Conservation (phyloP, 78 protist species). For the Dictyostelium firmibasis region DNA sequence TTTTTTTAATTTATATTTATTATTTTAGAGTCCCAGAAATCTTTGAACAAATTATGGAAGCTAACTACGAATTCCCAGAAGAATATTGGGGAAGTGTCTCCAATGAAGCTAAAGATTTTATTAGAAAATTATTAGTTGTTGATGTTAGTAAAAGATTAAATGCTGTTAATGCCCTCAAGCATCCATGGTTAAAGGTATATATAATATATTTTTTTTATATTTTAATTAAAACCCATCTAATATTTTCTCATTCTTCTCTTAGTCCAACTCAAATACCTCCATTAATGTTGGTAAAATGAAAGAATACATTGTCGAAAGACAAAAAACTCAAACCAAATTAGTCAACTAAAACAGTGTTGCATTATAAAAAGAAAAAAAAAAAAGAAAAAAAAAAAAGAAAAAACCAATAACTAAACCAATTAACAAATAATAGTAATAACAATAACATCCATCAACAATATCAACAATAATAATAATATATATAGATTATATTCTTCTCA, state of each 20-base stretch:
- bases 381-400: too few species aligned
- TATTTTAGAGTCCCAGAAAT: slow-evolving; percentile 52
- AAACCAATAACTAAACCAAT: too few species aligned
- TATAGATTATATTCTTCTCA: too few species aligned
- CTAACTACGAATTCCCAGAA: slow-evolving; percentile 74
- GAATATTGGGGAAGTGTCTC: slow-evolving; percentile 74
- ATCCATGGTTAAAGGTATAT: slow-evolving; percentile 77
- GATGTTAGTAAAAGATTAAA: slow-evolving; percentile 41
- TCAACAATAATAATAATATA: too few species aligned
- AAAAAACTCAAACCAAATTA: slow-evolving; percentile 27
- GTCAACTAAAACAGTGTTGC: neutral
- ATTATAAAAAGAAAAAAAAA: too few species aligned
- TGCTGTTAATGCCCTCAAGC: slow-evolving; percentile 61
- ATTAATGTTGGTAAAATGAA: neutral
- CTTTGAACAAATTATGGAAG: slow-evolving; percentile 79
- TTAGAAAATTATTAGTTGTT: slow-evolving; percentile 60
- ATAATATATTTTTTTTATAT: neutral
- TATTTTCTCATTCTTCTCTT: neutral
- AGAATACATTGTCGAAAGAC: slow-evolving; percentile 32
- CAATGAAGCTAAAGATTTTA: slow-evolving; percentile 69
- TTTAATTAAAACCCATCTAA: neutral
- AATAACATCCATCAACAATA: too few species aligned
- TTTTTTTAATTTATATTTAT: too few species aligned
- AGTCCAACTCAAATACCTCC: neutral
- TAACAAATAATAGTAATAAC: too few species aligned